Conservation (phyloP, 345 rosid genomes). For the Euphorbia tirucalli region DNA sequence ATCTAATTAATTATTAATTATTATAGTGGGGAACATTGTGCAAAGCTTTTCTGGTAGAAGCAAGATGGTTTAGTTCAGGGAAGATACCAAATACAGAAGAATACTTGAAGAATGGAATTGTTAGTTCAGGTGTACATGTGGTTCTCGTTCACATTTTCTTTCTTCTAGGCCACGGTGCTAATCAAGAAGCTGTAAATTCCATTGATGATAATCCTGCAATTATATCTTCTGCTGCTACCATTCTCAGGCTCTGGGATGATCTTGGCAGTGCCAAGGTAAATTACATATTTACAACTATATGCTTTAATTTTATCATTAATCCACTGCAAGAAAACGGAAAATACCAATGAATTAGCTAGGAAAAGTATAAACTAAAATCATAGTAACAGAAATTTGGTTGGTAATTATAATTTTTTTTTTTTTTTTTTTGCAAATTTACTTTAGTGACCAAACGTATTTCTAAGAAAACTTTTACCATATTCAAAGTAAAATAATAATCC, state of each 20-base stretch:
- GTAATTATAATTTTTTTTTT: too few species aligned
- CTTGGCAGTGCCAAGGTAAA: slow-evolving; percentile 56
- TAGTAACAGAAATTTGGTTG: too few species aligned
- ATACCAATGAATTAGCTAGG: too few species aligned
- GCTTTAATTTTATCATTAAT: too few species aligned
- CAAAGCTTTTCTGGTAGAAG: slow-evolving; percentile 58
- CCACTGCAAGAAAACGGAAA: too few species aligned
- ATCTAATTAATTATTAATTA: not conserved
- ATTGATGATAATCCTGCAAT: slow-evolving; percentile 36
- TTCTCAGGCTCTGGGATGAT: slow-evolving; percentile 50
- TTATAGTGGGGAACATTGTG: slow-evolving; percentile 53
- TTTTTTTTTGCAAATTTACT: too few species aligned
- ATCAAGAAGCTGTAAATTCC: slow-evolving; percentile 27
- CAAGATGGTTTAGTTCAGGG: slow-evolving; percentile 49
- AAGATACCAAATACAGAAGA: slow-evolving; percentile 37
- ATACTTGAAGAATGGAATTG: slow-evolving; percentile 52
- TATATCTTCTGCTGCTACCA: slow-evolving; percentile 39
- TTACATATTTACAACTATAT: too few species aligned
- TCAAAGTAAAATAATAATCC: too few species aligned
- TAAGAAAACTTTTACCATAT: too few species aligned
- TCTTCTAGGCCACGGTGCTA: slow-evolving; percentile 40
- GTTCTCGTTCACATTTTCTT: slow-evolving; percentile 48
- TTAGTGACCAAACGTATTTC: too few species aligned
- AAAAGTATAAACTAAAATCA: too few species aligned
- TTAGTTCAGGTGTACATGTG: slow-evolving; percentile 55